phyloP scores from a whole-genome alignment of 257 asterid species.

The Thymus mandschuricus region DNA sequence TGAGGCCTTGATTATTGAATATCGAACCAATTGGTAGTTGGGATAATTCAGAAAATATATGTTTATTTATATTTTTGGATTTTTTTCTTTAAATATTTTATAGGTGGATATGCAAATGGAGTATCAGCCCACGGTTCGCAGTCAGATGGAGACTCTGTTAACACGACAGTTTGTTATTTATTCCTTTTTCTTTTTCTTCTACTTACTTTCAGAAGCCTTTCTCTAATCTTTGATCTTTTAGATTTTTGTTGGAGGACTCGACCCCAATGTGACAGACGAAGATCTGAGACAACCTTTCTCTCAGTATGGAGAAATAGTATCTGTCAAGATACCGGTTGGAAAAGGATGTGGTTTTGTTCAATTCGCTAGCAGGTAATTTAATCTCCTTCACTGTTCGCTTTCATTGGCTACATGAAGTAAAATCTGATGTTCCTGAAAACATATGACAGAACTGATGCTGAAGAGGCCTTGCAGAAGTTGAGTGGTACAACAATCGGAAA shows the following conservation, averaged over 20 bases:
- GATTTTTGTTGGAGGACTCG: constrained; percentile 98
- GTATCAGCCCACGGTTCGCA: constrained; percentile 71
- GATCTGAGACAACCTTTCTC: constrained; percentile 85
- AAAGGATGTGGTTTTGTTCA: constrained; percentile 96
- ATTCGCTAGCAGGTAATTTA: constrained; percentile 70
- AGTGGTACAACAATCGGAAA: constrained; percentile 75
- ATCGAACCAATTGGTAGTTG: not conserved
- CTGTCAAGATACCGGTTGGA: constrained; percentile 87
- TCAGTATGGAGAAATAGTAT: constrained; percentile 80
- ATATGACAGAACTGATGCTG: constrained; percentile 62
- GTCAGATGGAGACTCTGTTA: constrained; percentile 76
- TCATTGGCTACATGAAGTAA: not conserved
- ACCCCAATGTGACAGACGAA: constrained; percentile 77
- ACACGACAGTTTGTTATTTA: constrained; percentile 77
- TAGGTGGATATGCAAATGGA: constrained; percentile 84
- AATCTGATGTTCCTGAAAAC: not conserved
- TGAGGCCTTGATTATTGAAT: no score
- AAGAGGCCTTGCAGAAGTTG: constrained; percentile 78
- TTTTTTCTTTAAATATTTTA: constrained; percentile 30
- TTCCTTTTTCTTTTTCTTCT: constrained; percentile 32
- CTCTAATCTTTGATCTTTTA: constrained; percentile 43
- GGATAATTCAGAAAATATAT: not conserved
- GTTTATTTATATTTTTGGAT: constrained; percentile 7
- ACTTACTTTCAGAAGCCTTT: constrained; percentile 12
- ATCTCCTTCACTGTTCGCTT: not conserved